A percentile compares a stretch with the other conserved stretches of the same genome.
Evolutionary conservation across 768 basidiomycete species (phyloP).

Genomic region (Thelephora aurantiotincta): DNA sequence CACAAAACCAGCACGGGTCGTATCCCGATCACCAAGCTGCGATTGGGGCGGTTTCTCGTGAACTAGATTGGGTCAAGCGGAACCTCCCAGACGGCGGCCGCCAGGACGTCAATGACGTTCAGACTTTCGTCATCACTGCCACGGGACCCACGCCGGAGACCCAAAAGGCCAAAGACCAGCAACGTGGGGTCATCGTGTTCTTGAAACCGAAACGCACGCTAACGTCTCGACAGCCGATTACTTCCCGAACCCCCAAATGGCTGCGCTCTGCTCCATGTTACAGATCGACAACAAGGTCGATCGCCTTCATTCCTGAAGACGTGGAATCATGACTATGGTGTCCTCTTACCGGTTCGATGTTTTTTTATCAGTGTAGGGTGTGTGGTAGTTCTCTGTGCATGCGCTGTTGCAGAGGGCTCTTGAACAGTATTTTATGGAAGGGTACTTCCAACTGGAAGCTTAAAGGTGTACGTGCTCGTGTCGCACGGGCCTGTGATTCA

Average conservation of each 20-base stretch:
- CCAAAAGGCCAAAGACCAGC: slow-evolving; percentile 22
- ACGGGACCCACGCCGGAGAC: slow-evolving; percentile 30
- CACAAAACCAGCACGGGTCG: slow-evolving; percentile 24
- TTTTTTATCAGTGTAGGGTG: too few relatives aligned
- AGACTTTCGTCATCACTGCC: slow-evolving; percentile 57
- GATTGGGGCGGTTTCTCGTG: slow-evolving; percentile 38
- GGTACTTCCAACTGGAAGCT: too few relatives aligned
- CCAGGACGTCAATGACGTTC: slow-evolving; percentile 38
- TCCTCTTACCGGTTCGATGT: too few relatives aligned
- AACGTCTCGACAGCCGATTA: slow-evolving; percentile 37
- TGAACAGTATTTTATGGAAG: too few relatives aligned
- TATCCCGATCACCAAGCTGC: slow-evolving; percentile 47
- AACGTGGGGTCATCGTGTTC: slow-evolving; percentile 19
- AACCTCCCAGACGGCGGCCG: slow-evolving; percentile 26
- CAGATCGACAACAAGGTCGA: slow-evolving; percentile 59
- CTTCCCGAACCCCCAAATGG: slow-evolving; percentile 85
- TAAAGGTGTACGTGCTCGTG: too few relatives aligned
- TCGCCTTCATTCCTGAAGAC: neutral
- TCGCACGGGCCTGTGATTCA: too few relatives aligned
- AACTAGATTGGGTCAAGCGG: slow-evolving; percentile 51
- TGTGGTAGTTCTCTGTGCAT: too few relatives aligned
- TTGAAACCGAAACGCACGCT: slow-evolving; percentile 1
- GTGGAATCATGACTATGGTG: too few relatives aligned
- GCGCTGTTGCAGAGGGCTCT: too few relatives aligned
- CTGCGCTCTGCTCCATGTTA: slow-evolving; percentile 70